Percentiles rank a stretch among this genome's conserved stretches.
Evolutionary conservation across 2,329 filamentous ascomycete species (phyloP).

Genomic region (Myriosclerotinia curreyana): DNA sequence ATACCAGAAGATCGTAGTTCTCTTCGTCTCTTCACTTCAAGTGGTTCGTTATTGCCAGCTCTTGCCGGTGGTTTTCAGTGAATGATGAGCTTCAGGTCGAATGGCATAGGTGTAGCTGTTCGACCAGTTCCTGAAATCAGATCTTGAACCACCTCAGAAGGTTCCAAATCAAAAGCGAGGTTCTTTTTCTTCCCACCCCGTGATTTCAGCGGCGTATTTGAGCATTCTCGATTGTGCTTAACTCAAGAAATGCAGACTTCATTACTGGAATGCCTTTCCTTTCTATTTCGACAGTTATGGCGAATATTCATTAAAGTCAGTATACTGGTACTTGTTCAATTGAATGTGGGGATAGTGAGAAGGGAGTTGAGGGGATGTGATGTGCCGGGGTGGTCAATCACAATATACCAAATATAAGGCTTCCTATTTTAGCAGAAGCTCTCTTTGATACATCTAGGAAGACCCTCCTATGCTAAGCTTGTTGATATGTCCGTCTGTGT

Average conservation of each 20-base stretch:
- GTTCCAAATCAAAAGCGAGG: not conserved
- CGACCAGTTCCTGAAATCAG: too few relatives aligned
- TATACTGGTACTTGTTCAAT: not conserved
- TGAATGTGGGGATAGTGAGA: not conserved
- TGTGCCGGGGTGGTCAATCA: too few relatives aligned
- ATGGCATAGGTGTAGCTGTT: not conserved
- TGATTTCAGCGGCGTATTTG: not conserved
- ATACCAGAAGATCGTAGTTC: not conserved
- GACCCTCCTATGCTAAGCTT: too few relatives aligned
- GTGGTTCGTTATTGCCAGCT: not conserved
- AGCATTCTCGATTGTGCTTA: conserved; percentile 3
- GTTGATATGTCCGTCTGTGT: not conserved
- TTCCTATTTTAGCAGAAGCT: not conserved
- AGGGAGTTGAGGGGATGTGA: too few relatives aligned
- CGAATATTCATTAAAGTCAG: not conserved
- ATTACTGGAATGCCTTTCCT: not conserved
- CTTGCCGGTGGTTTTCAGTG: not conserved
- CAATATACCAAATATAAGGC: not conserved
- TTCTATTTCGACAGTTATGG: not conserved
- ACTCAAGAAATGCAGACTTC: not conserved
- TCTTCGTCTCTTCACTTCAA: conserved; percentile 1
- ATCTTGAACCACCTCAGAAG: not conserved
- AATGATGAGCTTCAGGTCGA: not conserved
- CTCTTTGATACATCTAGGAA: not conserved
- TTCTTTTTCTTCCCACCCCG: not conserved